Base-by-base conservation (phyloP, 2,329 filamentous ascomycete species). In the Hymenoscyphus albidus region DNA sequence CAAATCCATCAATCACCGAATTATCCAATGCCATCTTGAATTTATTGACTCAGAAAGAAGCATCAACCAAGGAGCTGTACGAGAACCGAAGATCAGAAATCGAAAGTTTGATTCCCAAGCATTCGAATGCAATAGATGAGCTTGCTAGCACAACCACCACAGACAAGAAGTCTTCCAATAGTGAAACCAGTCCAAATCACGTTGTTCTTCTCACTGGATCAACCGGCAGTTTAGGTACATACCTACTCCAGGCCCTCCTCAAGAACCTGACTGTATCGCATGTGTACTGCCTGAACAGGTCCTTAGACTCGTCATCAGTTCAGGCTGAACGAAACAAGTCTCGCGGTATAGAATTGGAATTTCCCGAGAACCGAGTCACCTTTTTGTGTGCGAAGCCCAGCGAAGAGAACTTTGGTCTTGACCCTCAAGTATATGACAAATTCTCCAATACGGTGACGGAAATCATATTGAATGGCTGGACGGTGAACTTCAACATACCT, bases 301-400 rank as follows among this genome's bases (percentile, higher is more conserved):
- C 66, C 18, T 2, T 35, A 12, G 59, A 67, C 44, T 62, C 58
- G 3, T 6, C 62, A 42, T 18, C 51, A 9, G 48, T 58, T 14
- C 67, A 67, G 38, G 54, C 55, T 12, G 32, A 44, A 32, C 59
- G 40, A 22, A 73, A 75, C 13, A 74, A 74, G 40, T 79, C 78
- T 0, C 79, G 80, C 7, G 79, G 79, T 0, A 74, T 76, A 7
- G 38, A 13, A 51, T 70, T 70, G 1, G 67, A 76, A 48, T 78
- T 77, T 54, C 69, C 73, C 35, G 27, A 63, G 2, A 51, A 58
- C 27, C 81, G 78, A 71, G 75, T 80, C 9, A 77, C 81, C 51
- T 83, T 86, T 54, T 70, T 82, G 3, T 76, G 80, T 31, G 79
- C 78, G 1, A 81, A 87, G 66, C 77, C 81, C 14, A 77, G 80